These are phyloP conservation scores for Phytopythium sindhum DNA, from an alignment of 352 stramenopile species.

Conservation along the genomic window DNA sequence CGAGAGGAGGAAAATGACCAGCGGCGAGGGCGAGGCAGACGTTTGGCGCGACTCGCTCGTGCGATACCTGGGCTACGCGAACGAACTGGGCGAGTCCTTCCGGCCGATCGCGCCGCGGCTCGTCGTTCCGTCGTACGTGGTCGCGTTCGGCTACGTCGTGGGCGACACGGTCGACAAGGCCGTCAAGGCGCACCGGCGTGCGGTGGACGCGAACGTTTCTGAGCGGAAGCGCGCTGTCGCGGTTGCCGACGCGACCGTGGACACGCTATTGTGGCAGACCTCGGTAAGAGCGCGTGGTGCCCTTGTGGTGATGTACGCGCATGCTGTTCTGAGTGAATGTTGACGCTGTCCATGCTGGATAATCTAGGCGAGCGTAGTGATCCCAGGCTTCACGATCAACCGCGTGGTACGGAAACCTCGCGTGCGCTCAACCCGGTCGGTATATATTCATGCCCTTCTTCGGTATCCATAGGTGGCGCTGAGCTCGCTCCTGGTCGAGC, in stretches of 20 bases:
- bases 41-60: conserved; percentile 86
- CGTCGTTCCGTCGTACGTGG: conserved; percentile 70
- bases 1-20: no score
- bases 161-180: conserved; percentile 84
- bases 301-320: neutral
- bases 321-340: neutral
- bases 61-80: conserved; percentile 87
- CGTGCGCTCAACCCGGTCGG: no score
- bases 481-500: conserved; percentile 30
- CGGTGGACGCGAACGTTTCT: conserved; percentile 20
- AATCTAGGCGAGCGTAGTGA: conserved; percentile 60
- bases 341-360: neutral
- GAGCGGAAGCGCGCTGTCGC: conserved; percentile 27
- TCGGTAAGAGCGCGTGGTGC: conserved; percentile 19
- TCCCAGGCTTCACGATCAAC: conserved; percentile 88
- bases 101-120: conserved; percentile 66
- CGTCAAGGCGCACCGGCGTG: conserved; percentile 29
- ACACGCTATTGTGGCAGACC: conserved; percentile 84
- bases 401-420: conserved; percentile 31
- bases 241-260: conserved; percentile 38
- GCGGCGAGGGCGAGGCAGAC: conserved; percentile 25
- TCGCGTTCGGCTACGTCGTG: conserved; percentile 83
- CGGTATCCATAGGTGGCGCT: conserved; percentile 31
- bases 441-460: neutral
- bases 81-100: conserved; percentile 88